Evolutionary conservation across 2,329 filamentous ascomycete genomes (phyloP).

Genomic region (Paecilomyces formosus): DNA sequence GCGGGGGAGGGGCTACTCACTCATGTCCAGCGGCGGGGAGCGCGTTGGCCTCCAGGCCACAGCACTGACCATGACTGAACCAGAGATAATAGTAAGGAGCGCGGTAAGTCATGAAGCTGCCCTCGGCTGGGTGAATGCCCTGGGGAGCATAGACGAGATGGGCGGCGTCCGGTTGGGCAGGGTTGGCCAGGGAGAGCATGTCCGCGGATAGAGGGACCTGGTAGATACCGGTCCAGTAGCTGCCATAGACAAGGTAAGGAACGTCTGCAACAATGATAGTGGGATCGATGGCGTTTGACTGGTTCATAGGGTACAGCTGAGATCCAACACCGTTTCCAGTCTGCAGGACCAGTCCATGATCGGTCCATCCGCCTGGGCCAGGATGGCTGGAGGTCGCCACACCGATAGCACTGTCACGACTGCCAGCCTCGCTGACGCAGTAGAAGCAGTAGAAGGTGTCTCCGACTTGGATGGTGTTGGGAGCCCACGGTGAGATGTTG

Average conservation of each 20-base stretch:
- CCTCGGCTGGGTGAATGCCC: constrained; percentile 25
- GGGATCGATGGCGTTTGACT: constrained; percentile 31
- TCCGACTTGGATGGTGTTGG: constrained; percentile 21
- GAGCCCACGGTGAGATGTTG: constrained; percentile 26
- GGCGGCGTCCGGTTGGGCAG: constrained; percentile 13
- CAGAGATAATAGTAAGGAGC: constrained; percentile 26
- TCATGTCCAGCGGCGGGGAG: constrained; percentile 49
- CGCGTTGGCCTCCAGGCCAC: constrained; percentile 16
- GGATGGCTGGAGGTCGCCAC: constrained; percentile 22
- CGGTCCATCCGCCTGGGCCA: constrained; percentile 20
- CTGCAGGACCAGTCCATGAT: constrained; percentile 28
- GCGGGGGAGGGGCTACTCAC: constrained; percentile 9
- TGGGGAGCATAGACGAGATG: constrained; percentile 22
- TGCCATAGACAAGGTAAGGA: constrained; percentile 27
- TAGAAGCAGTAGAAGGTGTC: constrained; percentile 31
- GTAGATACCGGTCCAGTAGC: constrained; percentile 29
- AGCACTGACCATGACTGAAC: constrained; percentile 28
- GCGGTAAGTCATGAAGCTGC: constrained; percentile 21
- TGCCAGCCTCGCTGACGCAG: constrained; percentile 19
- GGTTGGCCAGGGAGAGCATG: constrained; percentile 10
- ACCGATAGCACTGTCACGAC: constrained; percentile 27
- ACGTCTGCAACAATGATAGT: constrained; percentile 18
- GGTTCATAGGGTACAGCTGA: constrained; percentile 20
- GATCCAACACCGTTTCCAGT: constrained; percentile 19
- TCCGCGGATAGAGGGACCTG: constrained; percentile 22